A percentile compares a stretch with the other conserved stretches of the same genome.
Evolutionary conservation across 2,329 filamentous ascomycete species (phyloP).

Genomic region (Penicillium sp.): DNA sequence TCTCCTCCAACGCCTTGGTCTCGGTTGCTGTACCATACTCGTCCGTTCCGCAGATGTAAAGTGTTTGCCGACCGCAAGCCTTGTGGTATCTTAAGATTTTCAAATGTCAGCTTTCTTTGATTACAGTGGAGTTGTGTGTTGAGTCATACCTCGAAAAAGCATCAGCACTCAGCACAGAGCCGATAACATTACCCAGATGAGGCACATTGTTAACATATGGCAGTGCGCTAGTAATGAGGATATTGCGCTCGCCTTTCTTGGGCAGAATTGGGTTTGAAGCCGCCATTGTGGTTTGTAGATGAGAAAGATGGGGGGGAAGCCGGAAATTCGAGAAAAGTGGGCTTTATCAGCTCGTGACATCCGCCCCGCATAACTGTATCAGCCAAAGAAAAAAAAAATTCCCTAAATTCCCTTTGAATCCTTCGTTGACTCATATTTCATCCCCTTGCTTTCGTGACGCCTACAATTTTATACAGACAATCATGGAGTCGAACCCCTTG

Average conservation of each 20-base stretch:
- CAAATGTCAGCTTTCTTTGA: slow-evolving; percentile 10
- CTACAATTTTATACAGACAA: not conserved
- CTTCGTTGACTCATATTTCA: slow-evolving; percentile 4
- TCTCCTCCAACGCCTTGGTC: slow-evolving; percentile 89
- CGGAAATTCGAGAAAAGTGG: slow-evolving; percentile 56
- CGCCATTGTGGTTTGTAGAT: slow-evolving; percentile 24
- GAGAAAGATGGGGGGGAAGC: slow-evolving; percentile 46
- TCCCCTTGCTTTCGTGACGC: not conserved
- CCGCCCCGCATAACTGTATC: slow-evolving; percentile 19
- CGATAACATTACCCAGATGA: slow-evolving; percentile 86
- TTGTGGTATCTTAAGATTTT: slow-evolving; percentile 64
- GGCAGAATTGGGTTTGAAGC: slow-evolving; percentile 55
- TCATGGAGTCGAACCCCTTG: slow-evolving; percentile 52
- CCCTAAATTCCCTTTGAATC: slow-evolving; percentile 2
- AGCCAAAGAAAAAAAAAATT: slow-evolving; percentile 7
- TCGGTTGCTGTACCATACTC: slow-evolving; percentile 96
- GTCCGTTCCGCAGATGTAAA: slow-evolving; percentile 86
- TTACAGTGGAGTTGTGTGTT: slow-evolving; percentile 50
- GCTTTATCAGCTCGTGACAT: slow-evolving; percentile 24
- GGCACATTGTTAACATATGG: slow-evolving; percentile 80
- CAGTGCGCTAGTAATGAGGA: slow-evolving; percentile 87
- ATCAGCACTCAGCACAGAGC: slow-evolving; percentile 83
- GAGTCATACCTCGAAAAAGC: slow-evolving; percentile 62
- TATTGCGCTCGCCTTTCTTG: slow-evolving; percentile 74
- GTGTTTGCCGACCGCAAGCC: slow-evolving; percentile 72